A percentile compares a stretch with the other conserved stretches of the same genome.
Conservation (phyloP, 2,329 filamentous ascomycete genomes). For the Phaeophleospora eucalypticola region DNA sequence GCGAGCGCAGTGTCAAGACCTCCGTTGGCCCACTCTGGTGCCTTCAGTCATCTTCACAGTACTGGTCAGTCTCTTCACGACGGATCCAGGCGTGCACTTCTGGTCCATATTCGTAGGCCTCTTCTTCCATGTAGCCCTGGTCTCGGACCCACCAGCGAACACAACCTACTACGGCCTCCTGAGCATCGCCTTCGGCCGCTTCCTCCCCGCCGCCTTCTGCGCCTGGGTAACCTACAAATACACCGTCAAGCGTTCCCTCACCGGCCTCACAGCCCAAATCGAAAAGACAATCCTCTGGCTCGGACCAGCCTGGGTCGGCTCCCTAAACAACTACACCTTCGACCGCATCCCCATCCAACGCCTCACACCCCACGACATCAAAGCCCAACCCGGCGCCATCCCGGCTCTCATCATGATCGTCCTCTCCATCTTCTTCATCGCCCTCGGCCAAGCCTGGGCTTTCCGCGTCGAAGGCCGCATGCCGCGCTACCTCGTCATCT, state of each 20-base stretch:
- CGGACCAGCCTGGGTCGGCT: conserved; percentile 84
- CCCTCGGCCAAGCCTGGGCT: conserved; percentile 73
- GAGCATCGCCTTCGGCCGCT: conserved; percentile 72
- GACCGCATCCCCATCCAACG: conserved; percentile 89
- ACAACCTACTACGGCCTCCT: conserved; percentile 64
- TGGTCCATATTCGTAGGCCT: conserved; percentile 75
- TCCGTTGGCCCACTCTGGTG: conserved; percentile 77
- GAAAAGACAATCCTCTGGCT: conserved; percentile 91
- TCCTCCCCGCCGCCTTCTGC: conserved; percentile 81
- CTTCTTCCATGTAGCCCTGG: conserved; percentile 86
- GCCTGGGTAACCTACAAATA: conserved; percentile 84
- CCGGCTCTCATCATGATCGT: conserved; percentile 77
- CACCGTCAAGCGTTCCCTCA: conserved; percentile 69
- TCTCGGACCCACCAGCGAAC: conserved; percentile 76
- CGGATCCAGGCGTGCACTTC: conserved; percentile 76
- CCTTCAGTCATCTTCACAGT: conserved; percentile 77
- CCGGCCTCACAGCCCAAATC: conserved; percentile 71
- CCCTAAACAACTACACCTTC: conserved; percentile 92
- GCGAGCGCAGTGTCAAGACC: conserved; percentile 65
- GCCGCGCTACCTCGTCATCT: conserved; percentile 71
- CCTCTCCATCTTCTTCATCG: conserved; percentile 62
- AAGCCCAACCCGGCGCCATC: conserved; percentile 83
- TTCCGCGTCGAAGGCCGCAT: conserved; percentile 83
- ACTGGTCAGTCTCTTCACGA: conserved; percentile 75
- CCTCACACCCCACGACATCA: conserved; percentile 83